Conservation (phyloP, 2,329 filamentous ascomycete species). For the Cladosporium sp. region DNA sequence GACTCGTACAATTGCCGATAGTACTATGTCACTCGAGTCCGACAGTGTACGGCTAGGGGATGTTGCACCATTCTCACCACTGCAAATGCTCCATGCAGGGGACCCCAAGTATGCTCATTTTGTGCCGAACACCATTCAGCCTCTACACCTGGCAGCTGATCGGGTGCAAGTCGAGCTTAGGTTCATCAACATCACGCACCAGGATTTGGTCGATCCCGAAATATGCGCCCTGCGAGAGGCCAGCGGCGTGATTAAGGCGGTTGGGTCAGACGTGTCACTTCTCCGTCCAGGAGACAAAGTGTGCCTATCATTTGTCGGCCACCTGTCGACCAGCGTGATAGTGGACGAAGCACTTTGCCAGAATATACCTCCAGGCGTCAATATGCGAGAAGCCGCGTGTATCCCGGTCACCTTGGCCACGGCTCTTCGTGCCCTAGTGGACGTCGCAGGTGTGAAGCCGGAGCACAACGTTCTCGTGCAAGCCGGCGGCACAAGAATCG, state of each 20-base stretch:
- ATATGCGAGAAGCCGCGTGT: not conserved
- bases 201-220: not conserved
- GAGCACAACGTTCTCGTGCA: not conserved
- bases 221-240: not conserved
- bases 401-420: not conserved
- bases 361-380: not conserved
- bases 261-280: not conserved
- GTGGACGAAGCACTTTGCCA: not conserved
- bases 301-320: not conserved
- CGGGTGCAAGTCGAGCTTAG: not conserved
- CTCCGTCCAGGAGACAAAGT: not conserved
- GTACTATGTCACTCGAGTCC: not conserved
- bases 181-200: not conserved
- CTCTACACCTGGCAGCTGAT: not conserved
- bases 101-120: not conserved
- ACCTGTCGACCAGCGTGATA: not conserved
- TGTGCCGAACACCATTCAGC: not conserved
- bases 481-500: not conserved
- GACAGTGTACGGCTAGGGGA: not conserved
- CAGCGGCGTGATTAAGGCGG: not conserved
- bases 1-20: not conserved
- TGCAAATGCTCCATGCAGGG: not conserved
- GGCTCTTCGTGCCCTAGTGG: not conserved
- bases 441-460: not conserved
- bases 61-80: not conserved